Conservation (phyloP, 805 yeast species). For the Tetrapisispora phaffii region DNA sequence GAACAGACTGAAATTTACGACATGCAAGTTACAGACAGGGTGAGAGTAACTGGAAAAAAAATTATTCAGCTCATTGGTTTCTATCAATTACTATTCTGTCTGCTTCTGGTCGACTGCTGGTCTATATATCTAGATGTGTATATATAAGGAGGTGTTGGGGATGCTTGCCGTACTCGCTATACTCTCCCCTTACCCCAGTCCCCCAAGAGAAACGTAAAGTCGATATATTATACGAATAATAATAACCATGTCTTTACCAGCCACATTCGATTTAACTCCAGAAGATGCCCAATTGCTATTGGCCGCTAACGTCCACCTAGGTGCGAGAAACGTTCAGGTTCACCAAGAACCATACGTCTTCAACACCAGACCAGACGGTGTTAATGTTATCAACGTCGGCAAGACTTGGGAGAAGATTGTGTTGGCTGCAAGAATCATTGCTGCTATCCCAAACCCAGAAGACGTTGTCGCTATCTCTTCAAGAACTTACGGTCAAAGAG, state of each 20-base stretch:
- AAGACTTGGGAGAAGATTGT: constrained; percentile 97
- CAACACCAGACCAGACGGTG: constrained; percentile 99
- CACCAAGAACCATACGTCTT: constrained; percentile 95
- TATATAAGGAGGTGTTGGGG: neutral
- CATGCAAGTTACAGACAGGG: too few relatives aligned
- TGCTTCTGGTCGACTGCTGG: too few relatives aligned
- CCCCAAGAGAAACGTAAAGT: constrained; percentile 1
- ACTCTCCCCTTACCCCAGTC: neutral
- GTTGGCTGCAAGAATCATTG: constrained; percentile 98
- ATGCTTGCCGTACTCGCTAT: neutral
- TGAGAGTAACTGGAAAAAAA: too few relatives aligned
- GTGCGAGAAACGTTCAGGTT: constrained; percentile 98
- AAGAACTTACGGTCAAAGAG: constrained; percentile 99
- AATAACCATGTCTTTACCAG: constrained; percentile 65
- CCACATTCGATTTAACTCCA: constrained; percentile 84
- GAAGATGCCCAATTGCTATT: constrained; percentile 98
- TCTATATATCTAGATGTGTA: too few relatives aligned
- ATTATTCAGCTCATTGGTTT: too few relatives aligned
- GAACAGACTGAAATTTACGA: too few relatives aligned
- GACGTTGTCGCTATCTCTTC: constrained; percentile 98
- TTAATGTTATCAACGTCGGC: constrained; percentile 94
- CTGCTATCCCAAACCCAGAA: constrained; percentile 96
- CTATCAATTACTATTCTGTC: too few relatives aligned
- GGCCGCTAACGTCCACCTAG: constrained; percentile 99
- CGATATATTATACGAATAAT: constrained; percentile 2